These are phyloP conservation scores for Pyrus hybrid DNA, from an alignment of 331 rosid species.

Conservation along the genomic window DNA sequence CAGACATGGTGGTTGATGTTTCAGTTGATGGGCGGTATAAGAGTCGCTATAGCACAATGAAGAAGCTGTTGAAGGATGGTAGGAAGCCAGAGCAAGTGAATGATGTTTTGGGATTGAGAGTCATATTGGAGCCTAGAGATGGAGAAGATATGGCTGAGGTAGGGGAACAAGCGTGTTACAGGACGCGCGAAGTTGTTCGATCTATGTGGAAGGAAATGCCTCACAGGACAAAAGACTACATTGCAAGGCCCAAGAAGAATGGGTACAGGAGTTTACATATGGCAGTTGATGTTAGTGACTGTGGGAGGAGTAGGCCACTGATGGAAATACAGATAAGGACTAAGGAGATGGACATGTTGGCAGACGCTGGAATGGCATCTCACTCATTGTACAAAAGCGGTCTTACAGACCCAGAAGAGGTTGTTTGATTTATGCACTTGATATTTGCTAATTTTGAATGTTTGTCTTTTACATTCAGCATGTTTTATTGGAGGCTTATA, in stretches of 20 bases:
- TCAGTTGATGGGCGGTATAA: slow-evolving; percentile 68
- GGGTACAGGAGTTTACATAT: slow-evolving; percentile 85
- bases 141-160: slow-evolving; percentile 29
- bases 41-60: slow-evolving; percentile 89
- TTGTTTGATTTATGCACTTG: slow-evolving; percentile 8
- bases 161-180: slow-evolving; percentile 82
- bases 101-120: slow-evolving; percentile 78
- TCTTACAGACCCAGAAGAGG: slow-evolving; percentile 83
- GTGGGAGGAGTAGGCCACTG: slow-evolving; percentile 43
- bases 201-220: slow-evolving; percentile 82
- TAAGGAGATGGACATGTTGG: slow-evolving; percentile 66
- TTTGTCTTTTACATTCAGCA: not conserved
- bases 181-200: slow-evolving; percentile 42
- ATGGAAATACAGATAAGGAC: slow-evolving; percentile 93
- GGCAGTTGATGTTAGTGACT: slow-evolving; percentile 80
- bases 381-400: slow-evolving; percentile 95
- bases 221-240: slow-evolving; percentile 71
- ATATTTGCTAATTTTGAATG: not conserved
- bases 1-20: slow-evolving; percentile 48
- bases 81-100: slow-evolving; percentile 73
- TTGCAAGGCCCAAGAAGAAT: slow-evolving; percentile 72
- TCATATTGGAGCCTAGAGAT: slow-evolving; percentile 52
- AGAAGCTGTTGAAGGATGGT: slow-evolving; percentile 86
- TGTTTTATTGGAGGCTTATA: not conserved
- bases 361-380: slow-evolving; percentile 78